Evolutionary conservation across 768 basidiomycete genomes (phyloP).

Genomic region (Chiua virens): DNA sequence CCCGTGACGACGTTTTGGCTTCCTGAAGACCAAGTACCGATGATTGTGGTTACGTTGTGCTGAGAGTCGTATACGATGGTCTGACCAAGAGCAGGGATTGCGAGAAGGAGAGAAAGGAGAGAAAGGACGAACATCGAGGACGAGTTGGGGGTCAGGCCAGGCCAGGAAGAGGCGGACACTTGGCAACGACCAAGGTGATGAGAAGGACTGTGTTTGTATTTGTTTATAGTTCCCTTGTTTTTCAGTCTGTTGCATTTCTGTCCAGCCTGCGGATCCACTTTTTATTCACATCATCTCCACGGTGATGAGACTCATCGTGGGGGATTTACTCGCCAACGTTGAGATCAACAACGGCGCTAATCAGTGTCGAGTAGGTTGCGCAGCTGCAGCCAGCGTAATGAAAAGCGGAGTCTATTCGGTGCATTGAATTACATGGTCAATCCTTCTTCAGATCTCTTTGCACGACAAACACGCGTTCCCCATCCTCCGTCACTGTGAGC

Average conservation of each 20-base stretch:
- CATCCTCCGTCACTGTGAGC: constrained; percentile 56
- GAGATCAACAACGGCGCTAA: too few species aligned
- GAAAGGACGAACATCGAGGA: constrained; percentile 23
- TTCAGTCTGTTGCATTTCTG: constrained; percentile 5
- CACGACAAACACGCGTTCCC: constrained; percentile 76
- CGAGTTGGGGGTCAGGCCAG: neutral
- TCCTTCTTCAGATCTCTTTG: constrained; percentile 84
- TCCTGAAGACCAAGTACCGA: constrained; percentile 88
- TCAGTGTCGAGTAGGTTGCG: too few species aligned
- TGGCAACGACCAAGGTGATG: constrained; percentile 32
- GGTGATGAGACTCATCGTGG: too few species aligned
- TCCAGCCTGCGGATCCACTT: neutral
- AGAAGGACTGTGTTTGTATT: constrained; percentile 20
- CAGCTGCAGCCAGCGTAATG: too few species aligned
- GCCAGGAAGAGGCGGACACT: constrained; percentile 9
- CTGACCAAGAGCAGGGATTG: constrained; percentile 34
- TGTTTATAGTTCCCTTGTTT: constrained; percentile 22
- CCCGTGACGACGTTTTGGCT: constrained; percentile 78
- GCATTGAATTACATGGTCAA: constrained; percentile 32
- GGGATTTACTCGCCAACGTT: too few species aligned
- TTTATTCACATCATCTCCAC: too few species aligned
- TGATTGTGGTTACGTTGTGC: constrained; percentile 69
- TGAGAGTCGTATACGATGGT: constrained; percentile 39
- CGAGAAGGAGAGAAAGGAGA: constrained; percentile 26
- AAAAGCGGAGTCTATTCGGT: too few species aligned